Evolutionary conservation across 139 green algal species (phyloP), one percentile per base, ranked within the genome.

Genomic region (Ettlia oleoabundans): DNA sequence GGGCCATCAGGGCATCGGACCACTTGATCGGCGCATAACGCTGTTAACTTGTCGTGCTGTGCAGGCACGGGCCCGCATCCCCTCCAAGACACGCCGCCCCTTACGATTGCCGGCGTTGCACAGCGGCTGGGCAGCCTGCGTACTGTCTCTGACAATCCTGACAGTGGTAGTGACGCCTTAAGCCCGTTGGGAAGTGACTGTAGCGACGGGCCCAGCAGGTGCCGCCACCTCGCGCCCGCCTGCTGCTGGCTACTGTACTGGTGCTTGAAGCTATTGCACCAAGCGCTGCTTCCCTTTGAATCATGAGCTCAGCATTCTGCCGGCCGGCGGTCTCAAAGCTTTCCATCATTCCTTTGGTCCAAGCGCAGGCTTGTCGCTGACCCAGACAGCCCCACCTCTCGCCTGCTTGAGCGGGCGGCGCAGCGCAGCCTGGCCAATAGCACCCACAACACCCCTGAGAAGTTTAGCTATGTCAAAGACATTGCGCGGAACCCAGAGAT

Each of bases 401-500:
- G 83, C 28, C 67, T 87, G 9, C 55, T 88, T 21, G 74, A 80
- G 74, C 67, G 68, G 1, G 77, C 77, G 0, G 84, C 84, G 2
- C 65, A 61, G 40, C 76, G 68, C 53, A 82, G 62, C 4, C 78
- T 83, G 65, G 65, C 78, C 47, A 15, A 33, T 28, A 40, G 30
- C 32, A 35, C 62, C 47, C 42, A 47, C 24, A 58, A 26, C 64
- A 68, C 43, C 2, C 64, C 65, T 19, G 64, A 76, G 38, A 64
- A 82, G 53, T 88, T 88, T 58, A 82, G 32, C 55, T 92, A 88
- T 55, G 28, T 62, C 28, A 70, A 78, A 43, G 89, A 88, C 67
- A 87, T 92, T 32, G 89, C 82, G 6, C 52, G 73, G 26, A 92
- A 89, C 37, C 87, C 87, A 0, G 69, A 75, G 22, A 58, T 92